Evolutionary conservation across 139 green algal species (phyloP).

Genomic region (Coelastrella sp.): DNA sequence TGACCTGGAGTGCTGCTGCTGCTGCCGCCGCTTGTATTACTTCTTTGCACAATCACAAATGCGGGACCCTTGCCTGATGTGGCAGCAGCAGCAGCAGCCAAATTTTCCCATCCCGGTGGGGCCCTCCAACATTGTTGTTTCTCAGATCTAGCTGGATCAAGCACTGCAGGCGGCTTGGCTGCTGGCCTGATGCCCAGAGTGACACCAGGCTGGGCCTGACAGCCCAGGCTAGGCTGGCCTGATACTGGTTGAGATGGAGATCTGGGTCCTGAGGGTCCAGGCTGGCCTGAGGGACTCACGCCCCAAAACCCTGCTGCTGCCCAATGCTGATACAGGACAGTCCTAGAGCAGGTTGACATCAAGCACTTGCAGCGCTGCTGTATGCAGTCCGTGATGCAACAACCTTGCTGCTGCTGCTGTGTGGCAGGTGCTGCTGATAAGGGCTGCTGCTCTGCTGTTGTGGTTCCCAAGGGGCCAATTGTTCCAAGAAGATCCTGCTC

Average conservation of each 20-base stretch:
- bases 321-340: not conserved
- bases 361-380: not conserved
- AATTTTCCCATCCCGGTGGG: not conserved
- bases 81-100: not conserved
- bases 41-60: not conserved
- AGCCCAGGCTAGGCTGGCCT: not conserved
- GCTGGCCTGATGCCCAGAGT: not conserved
- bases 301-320: conserved; percentile 3
- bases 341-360: not conserved
- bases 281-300: conserved; percentile 10
- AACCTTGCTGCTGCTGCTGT: conserved; percentile 18
- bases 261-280: not conserved
- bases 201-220: not conserved
- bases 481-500: too few relatives aligned
- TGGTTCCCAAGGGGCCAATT: not conserved
- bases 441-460: not conserved
- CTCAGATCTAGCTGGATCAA: not conserved
- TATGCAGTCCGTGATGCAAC: not conserved
- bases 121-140: not conserved
- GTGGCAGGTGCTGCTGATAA: not conserved
- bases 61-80: not conserved
- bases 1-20: not conserved
- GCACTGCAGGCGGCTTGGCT: not conserved
- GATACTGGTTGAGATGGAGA: not conserved
- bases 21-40: not conserved